A percentile compares a stretch with the other conserved stretches of the same genome.
These are phyloP conservation scores for Trametes elegans DNA, from an alignment of 768 basidiomycete genomes.

Conservation along the genomic window DNA sequence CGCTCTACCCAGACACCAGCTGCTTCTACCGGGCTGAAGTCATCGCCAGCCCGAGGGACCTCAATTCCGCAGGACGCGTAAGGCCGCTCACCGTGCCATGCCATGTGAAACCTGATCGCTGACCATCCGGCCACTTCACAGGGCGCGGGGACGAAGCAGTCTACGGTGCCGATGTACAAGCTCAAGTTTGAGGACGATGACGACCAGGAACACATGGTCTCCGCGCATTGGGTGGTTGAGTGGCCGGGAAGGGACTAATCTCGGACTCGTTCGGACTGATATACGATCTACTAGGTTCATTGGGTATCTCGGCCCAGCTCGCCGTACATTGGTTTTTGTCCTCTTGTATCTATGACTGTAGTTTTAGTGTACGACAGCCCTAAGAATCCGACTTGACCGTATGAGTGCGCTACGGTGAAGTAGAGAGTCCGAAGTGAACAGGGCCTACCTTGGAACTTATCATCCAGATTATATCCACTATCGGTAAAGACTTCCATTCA, in stretches of 20 bases:
- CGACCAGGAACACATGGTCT: conserved; percentile 73
- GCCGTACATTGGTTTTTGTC: background rate
- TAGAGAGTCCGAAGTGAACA: no score
- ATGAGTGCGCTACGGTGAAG: no score
- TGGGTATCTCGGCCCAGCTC: background rate
- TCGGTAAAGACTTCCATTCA: no score
- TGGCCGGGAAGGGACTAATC: conserved; percentile 51
- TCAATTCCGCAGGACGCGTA: conserved; percentile 37
- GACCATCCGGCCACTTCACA: conserved; percentile 10
- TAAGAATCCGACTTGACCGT: no score
- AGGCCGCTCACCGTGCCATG: conserved; percentile 25
- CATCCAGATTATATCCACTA: no score
- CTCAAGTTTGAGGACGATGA: conserved; percentile 90
- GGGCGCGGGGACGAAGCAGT: conserved; percentile 20
- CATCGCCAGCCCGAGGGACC: conserved; percentile 58
- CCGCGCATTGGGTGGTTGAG: conserved; percentile 81
- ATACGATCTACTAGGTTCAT: background rate
- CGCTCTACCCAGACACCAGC: conserved; percentile 88
- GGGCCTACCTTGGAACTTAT: no score
- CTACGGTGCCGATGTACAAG: conserved; percentile 55
- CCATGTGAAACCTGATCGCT: conserved; percentile 28
- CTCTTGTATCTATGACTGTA: conserved; percentile 10
- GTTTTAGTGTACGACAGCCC: conserved; percentile 4
- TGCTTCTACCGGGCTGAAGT: conserved; percentile 90
- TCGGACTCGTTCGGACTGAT: background rate